A percentile compares a stretch with the other conserved stretches of the same genome.
phyloP scores from a whole-genome alignment of 2,329 filamentous ascomycete genomes.

The Stagonosporopsis tanaceti region DNA sequence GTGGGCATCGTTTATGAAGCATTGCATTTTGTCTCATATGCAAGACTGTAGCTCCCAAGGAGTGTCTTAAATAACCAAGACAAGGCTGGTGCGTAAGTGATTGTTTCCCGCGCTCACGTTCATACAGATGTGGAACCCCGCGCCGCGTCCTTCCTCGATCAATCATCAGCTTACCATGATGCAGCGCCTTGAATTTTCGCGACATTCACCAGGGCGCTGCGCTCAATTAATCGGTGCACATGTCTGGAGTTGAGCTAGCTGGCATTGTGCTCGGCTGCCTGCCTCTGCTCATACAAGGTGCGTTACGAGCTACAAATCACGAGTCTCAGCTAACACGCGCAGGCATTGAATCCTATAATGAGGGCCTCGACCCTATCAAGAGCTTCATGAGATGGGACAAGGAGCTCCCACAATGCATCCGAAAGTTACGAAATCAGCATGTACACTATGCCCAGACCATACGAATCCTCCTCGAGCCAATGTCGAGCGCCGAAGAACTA shows the following conservation, averaged over 20 bases:
- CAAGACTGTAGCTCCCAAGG: neutral
- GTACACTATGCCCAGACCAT: slow-evolving; percentile 49
- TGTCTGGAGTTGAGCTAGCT: slow-evolving; percentile 46
- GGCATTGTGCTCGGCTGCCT: slow-evolving; percentile 49
- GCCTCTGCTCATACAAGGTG: slow-evolving; percentile 49
- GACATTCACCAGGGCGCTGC: neutral
- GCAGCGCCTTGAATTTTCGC: slow-evolving; percentile 4
- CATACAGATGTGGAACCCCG: slow-evolving; percentile 19
- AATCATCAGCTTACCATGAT: slow-evolving; percentile 22
- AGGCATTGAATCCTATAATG: slow-evolving; percentile 50
- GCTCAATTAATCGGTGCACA: slow-evolving; percentile 10
- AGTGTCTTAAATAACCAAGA: neutral
- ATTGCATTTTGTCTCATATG: neutral
- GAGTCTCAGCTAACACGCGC: neutral
- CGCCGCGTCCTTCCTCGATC: slow-evolving; percentile 7
- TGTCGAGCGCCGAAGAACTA: slow-evolving; percentile 46
- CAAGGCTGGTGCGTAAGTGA: slow-evolving; percentile 11
- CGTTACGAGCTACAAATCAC: neutral
- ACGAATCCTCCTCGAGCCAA: slow-evolving; percentile 46
- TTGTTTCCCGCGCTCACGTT: slow-evolving; percentile 4
- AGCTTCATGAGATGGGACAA: slow-evolving; percentile 47
- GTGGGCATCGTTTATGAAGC: neutral
- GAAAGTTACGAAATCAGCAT: slow-evolving; percentile 49
- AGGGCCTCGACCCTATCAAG: slow-evolving; percentile 52
- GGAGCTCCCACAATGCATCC: slow-evolving; percentile 46